Base-by-base conservation (phyloP, 331 rosid species). In the Cucumis variabilis region DNA sequence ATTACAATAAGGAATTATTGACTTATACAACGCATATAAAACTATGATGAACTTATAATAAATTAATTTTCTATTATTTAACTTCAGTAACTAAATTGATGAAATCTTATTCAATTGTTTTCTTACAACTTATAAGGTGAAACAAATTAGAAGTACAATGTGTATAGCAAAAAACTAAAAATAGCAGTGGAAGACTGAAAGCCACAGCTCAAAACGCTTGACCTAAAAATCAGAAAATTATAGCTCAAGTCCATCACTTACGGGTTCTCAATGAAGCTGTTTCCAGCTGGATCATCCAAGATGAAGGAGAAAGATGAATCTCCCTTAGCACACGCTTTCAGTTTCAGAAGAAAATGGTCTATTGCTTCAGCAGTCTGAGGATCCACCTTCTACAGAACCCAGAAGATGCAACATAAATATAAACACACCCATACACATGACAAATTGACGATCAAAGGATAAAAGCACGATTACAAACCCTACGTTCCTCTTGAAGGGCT, bases 211-310 rank as follows among this genome's bases (percentile, higher is more conserved):
- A 27, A 50, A 78, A 28, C 17, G 5, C 69, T 28, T 23, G 68
- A 28, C 50, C 27, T 27, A 27, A 80, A 63, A 53, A 55, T 58
- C 48, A 58, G 70, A 80, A 55, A 28, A 37, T 16, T 80, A 80
- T 70, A 72, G 17, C 68, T 79, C 46, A 79, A 82, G 53, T 86
- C 79, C 30, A 28, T 89, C 51, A 41, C 98, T 97, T 94, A 97
- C 99, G 76, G 98, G 86, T 97, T 97, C 95, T 97, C 99, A 53
- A 95, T 92, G 91, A 91, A 95, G 91, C 99, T 97, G 92, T 97
- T 97, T 91, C 99, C 99, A 67, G 98, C 91, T 86, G 99, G 98
- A 91, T 97, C 99, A 89, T 97, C 99, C 90, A 97, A 90, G 88
- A 93, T 62, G 89, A 97, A 92, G 53, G 91, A 91, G 93, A 97